These are phyloP conservation scores for Piloderma croceum DNA, from an alignment of 768 basidiomycete species.

Conservation along the genomic window DNA sequence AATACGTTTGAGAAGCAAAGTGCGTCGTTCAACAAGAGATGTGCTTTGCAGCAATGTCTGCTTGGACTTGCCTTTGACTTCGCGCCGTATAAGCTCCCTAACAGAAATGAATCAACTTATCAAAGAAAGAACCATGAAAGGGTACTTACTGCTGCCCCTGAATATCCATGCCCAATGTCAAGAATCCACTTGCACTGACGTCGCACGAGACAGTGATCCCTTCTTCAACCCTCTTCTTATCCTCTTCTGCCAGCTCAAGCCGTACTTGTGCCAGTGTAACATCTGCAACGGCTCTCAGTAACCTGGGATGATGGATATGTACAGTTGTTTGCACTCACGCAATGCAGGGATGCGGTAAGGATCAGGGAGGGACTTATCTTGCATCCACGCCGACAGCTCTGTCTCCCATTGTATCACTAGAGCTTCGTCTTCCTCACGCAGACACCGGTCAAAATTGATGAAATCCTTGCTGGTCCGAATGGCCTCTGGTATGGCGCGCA, in stretches of 20 bases:
- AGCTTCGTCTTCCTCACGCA: neutral
- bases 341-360: neutral
- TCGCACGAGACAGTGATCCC: constrained; percentile 9
- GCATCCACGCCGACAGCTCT: constrained; percentile 12
- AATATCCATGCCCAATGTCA: constrained; percentile 15
- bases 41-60: neutral
- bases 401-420: constrained; percentile 10
- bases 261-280: constrained; percentile 7
- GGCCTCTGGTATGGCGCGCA: neutral
- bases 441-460: neutral
- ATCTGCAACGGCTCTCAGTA: constrained; percentile 2
- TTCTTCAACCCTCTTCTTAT: neutral
- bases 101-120: neutral
- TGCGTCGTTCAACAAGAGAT: neutral
- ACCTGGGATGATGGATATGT: neutral
- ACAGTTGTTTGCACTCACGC: neutral
- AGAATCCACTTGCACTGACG: constrained; percentile 10
- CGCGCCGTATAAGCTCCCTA: neutral
- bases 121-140: neutral
- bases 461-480: neutral
- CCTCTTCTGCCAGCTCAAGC: constrained; percentile 7
- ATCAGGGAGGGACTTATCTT: neutral
- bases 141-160: constrained; percentile 20
- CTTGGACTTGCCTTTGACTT: neutral
- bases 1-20: neutral